phyloP scores from a whole-genome alignment of 306 rosid genomes.

The Rosa multiflora region DNA sequence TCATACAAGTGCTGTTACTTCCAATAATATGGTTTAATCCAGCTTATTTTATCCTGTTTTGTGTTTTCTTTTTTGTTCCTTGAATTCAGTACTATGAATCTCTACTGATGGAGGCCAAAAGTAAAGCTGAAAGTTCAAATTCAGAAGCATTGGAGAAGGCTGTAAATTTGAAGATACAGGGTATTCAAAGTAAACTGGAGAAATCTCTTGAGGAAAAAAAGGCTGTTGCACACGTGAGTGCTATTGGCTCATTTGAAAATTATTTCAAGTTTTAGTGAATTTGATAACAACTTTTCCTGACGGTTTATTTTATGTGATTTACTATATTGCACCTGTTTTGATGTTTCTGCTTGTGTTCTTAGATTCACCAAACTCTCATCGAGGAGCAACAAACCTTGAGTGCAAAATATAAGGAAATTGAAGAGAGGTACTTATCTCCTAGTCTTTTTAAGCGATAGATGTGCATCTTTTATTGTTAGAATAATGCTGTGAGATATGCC shows the following conservation, averaged over 20 bases:
- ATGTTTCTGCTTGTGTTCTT: constrained; percentile 27
- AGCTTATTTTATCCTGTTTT: neutral
- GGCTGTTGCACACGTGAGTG: constrained; percentile 57
- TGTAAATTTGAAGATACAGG: constrained; percentile 58
- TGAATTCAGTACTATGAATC: constrained; percentile 67
- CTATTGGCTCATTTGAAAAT: constrained; percentile 1
- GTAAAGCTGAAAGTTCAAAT: constrained; percentile 55
- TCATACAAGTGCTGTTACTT: neutral
- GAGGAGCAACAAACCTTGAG: constrained; percentile 70
- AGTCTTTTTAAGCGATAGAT: neutral
- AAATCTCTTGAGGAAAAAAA: constrained; percentile 57
- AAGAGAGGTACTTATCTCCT: constrained; percentile 60
- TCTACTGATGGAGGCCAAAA: constrained; percentile 66
- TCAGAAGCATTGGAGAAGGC: constrained; percentile 80
- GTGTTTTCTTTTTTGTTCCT: neutral
- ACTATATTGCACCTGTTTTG: neutral
- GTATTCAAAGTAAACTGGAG: constrained; percentile 68
- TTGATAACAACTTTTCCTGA: neutral
- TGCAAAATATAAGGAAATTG: constrained; percentile 61
- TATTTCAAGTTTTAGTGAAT: neutral
- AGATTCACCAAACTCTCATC: constrained; percentile 69
- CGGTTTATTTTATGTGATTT: neutral
- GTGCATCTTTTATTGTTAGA: neutral
- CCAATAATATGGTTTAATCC: neutral
- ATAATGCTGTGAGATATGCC: neutral